These are phyloP conservation scores for Apiospora malaysiana DNA, from an alignment of 2,329 filamentous ascomycete genomes.

Conservation along the genomic window DNA sequence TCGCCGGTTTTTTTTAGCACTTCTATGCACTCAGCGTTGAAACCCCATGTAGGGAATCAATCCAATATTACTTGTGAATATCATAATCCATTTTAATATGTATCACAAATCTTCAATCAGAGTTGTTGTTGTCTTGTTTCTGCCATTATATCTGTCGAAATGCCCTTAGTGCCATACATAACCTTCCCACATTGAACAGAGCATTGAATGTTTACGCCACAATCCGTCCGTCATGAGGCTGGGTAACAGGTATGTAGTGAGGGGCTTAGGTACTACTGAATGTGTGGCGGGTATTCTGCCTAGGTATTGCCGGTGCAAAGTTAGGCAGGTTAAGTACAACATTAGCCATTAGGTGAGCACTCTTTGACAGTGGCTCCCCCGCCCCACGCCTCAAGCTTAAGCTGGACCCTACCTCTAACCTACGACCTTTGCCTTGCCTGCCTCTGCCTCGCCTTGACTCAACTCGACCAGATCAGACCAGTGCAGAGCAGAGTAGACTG, in stretches of 20 bases:
- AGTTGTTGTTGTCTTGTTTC: too few species aligned
- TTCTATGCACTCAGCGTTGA: too few species aligned
- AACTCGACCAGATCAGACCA: not conserved
- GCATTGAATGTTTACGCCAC: not conserved
- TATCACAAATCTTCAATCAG: too few species aligned
- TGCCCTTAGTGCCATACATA: too few species aligned
- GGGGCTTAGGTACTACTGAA: not conserved
- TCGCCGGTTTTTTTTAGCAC: too few species aligned
- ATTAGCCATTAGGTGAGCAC: not conserved
- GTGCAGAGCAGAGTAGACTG: not conserved
- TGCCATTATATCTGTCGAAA: too few species aligned
- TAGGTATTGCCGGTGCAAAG: slow-evolving; percentile 5
- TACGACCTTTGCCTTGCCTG: not conserved
- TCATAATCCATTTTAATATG: too few species aligned
- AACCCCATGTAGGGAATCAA: too few species aligned
- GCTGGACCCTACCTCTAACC: slow-evolving; percentile 12
- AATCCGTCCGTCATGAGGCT: not conserved
- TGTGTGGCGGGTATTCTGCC: slow-evolving; percentile 6
- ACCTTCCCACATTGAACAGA: too few species aligned
- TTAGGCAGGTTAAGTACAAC: slow-evolving; percentile 3
- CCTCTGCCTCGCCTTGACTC: not conserved
- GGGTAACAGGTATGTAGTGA: too few species aligned
- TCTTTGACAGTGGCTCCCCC: not conserved
- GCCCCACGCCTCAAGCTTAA: not conserved
- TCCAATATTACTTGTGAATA: too few species aligned